Conservation (phyloP, 148 eudicot genomes). For the Arctostaphylos glauca region DNA sequence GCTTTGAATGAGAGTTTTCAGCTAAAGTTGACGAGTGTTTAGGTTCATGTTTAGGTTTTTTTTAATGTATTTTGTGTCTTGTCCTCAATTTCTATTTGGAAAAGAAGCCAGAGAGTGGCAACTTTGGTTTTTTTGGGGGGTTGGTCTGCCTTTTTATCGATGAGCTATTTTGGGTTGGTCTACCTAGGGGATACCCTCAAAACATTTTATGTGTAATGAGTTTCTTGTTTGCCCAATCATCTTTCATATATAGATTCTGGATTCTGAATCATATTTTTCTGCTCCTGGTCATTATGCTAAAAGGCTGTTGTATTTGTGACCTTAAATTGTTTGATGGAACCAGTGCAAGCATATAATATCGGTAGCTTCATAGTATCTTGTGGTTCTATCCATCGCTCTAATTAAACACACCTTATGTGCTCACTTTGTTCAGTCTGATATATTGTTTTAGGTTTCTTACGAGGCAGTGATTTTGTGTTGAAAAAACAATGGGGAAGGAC, state of each 20-base stretch:
- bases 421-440: neutral
- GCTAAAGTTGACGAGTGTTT: neutral
- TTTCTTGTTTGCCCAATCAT: neutral
- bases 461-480: slow-evolving; percentile 17
- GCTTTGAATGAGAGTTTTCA: neutral
- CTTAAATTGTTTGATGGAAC: neutral
- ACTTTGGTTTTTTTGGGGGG: neutral
- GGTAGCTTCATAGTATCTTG: neutral
- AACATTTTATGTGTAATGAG: neutral
- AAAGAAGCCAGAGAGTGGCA: no score
- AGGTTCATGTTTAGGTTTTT: neutral
- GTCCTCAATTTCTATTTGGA: no score
- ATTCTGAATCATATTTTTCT: neutral
- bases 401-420: neutral
- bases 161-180: neutral
- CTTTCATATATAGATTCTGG: neutral
- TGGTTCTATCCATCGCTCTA: neutral
- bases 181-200: neutral
- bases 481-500: slow-evolving; percentile 65
- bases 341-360: no score
- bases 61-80: no score
- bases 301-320: neutral
- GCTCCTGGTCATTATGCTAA: neutral
- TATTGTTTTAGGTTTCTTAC: neutral
- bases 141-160: no score